These are phyloP conservation scores for Dendryphion nanum DNA, from an alignment of 2,329 filamentous ascomycete species.

Conservation along the genomic window DNA sequence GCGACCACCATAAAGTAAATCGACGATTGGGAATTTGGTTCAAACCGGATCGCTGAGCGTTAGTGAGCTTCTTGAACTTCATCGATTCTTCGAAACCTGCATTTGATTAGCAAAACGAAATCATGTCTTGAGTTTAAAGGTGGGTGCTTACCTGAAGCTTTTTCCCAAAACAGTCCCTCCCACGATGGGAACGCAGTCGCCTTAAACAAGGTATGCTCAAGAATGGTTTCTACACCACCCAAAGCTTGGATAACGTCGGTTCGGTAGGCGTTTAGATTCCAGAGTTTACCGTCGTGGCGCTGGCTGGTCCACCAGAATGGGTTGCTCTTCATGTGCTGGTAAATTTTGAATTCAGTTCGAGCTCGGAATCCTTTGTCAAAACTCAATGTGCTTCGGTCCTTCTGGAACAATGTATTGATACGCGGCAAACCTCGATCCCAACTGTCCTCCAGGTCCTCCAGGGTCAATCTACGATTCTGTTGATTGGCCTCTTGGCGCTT, in stretches of 20 bases:
- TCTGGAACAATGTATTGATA: constrained; percentile 99
- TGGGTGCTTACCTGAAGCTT: constrained; percentile 49
- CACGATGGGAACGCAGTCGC: constrained; percentile 95
- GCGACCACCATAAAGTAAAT: constrained; percentile 96
- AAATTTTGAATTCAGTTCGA: constrained; percentile 95
- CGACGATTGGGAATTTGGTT: constrained; percentile 99
- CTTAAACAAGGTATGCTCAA: constrained; percentile 96
- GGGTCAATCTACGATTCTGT: constrained; percentile 88
- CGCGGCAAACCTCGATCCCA: constrained; percentile 97
- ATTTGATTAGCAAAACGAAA: not conserved
- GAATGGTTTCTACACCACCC: constrained; percentile 94
- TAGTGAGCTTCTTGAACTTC: constrained; percentile 99
- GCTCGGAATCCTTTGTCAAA: constrained; percentile 99
- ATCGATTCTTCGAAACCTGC: constrained; percentile 55
- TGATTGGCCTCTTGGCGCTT: constrained; percentile 96
- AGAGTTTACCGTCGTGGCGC: constrained; percentile 93
- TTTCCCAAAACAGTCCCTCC: constrained; percentile 94
- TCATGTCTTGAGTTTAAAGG: too few species aligned
- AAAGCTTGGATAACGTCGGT: constrained; percentile 96
- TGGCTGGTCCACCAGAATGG: constrained; percentile 99
- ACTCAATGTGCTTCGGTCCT: constrained; percentile 91
- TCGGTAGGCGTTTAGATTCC: constrained; percentile 93
- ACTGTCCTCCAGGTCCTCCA: constrained; percentile 95
- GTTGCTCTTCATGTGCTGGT: constrained; percentile 98
- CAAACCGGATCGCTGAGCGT: constrained; percentile 92